phyloP scores from a whole-genome alignment of 306 rosid genomes.

The Echinosophora koreensis region DNA sequence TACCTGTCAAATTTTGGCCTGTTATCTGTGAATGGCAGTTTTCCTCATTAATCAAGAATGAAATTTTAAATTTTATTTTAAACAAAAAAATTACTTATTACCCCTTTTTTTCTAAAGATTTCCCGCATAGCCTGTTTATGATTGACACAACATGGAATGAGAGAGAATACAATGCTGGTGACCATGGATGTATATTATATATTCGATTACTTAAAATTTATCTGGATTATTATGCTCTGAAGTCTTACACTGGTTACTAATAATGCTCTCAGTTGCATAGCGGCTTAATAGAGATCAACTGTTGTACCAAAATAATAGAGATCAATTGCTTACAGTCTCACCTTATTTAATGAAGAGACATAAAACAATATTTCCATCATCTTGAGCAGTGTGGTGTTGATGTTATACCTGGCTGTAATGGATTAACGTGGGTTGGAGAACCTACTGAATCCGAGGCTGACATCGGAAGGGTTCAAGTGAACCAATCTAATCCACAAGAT shows the following conservation, averaged over 20 bases:
- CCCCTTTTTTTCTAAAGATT: neutral
- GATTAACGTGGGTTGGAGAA: conserved; percentile 91
- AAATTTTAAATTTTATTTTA: neutral
- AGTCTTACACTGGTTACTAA: conserved; percentile 12
- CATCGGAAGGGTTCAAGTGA: conserved; percentile 66
- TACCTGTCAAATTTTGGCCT: conserved; percentile 35
- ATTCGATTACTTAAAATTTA: conserved; percentile 30
- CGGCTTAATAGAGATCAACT: conserved; percentile 90
- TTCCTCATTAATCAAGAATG: neutral
- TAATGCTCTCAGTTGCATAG: conserved; percentile 14
- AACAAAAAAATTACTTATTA: neutral
- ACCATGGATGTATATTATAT: conserved; percentile 3
- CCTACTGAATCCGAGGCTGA: conserved; percentile 66
- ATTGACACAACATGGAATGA: conserved; percentile 14
- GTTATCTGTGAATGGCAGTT: conserved; percentile 10
- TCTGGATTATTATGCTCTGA: neutral
- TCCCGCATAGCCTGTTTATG: neutral
- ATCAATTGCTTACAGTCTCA: conserved; percentile 76
- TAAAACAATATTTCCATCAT: conserved; percentile 89
- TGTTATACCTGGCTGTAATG: conserved; percentile 85
- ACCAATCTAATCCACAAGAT: conserved; percentile 49
- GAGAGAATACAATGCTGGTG: neutral
- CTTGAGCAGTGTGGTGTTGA: conserved; percentile 76
- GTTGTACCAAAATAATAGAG: conserved; percentile 53
- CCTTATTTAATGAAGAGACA: conserved; percentile 89